phyloP scores from a whole-genome alignment of 345 rosid genomes.

The Litchi chinensis region DNA sequence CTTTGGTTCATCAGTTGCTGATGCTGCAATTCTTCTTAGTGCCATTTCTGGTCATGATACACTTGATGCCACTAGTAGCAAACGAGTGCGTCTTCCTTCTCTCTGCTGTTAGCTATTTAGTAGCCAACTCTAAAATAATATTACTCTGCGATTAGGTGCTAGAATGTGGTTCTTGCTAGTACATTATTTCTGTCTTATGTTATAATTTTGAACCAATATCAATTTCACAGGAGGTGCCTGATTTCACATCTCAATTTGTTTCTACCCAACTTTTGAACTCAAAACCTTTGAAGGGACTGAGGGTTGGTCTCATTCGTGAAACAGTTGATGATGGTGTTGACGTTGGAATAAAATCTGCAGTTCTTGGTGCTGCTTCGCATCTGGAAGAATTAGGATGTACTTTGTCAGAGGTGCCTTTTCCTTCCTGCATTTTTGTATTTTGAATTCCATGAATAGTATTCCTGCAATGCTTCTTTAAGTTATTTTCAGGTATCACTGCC shows the following conservation, averaged over 20 bases:
- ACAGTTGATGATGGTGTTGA: conserved; percentile 82
- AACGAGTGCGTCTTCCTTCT: conserved; percentile 44
- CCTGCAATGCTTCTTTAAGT: background rate
- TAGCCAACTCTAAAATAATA: background rate
- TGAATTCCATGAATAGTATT: background rate
- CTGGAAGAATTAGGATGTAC: conserved; percentile 82
- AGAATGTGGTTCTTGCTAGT: background rate
- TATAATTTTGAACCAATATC: background rate
- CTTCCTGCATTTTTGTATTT: background rate
- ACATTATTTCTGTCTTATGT: background rate
- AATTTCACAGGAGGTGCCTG: conserved; percentile 69
- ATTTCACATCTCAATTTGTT: conserved; percentile 54
- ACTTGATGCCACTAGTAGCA: conserved; percentile 83
- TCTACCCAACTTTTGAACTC: conserved; percentile 48
- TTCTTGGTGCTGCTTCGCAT: conserved; percentile 72
- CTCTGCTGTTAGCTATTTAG: background rate
- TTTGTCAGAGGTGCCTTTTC: conserved; percentile 55
- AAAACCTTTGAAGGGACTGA: conserved; percentile 74
- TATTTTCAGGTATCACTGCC: conserved; percentile 73
- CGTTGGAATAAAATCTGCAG: conserved; percentile 65
- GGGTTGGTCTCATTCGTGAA: conserved; percentile 82
- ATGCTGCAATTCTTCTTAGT: conserved; percentile 81
- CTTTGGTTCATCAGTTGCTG: conserved; percentile 83
- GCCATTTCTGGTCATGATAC: conserved; percentile 82
- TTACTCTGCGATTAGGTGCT: background rate